Percentiles rank a stretch among this genome's conserved stretches.
Conservation (phyloP, 1,284 basidiomycete genomes). For the Microbotryum scabiosae region DNA sequence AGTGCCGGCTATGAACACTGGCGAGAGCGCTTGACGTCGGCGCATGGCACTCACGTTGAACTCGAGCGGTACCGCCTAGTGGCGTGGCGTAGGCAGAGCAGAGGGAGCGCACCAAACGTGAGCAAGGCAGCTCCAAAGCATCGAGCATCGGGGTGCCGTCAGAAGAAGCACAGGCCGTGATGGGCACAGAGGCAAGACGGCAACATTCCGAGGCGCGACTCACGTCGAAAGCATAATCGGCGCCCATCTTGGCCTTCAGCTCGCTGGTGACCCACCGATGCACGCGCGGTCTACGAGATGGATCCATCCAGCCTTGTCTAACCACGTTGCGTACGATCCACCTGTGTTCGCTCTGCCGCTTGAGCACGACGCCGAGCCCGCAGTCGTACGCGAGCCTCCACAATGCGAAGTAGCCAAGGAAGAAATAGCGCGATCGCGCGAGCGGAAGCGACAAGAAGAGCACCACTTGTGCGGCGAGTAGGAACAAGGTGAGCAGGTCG, state of each 20-base stretch:
- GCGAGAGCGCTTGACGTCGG: conserved; percentile 7
- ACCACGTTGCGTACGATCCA: conserved; percentile 83
- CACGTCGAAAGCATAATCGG: conserved; percentile 84
- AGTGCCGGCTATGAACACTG: conserved; percentile 21
- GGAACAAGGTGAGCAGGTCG: conserved; percentile 72
- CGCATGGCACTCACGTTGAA: conserved; percentile 51
- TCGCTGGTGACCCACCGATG: conserved; percentile 76
- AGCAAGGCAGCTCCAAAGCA: too few relatives aligned
- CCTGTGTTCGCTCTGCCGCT: conserved; percentile 83
- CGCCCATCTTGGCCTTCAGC: conserved; percentile 85
- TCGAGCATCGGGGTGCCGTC: neutral
- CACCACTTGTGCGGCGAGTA: conserved; percentile 67
- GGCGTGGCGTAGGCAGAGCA: neutral
- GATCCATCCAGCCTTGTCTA: conserved; percentile 77
- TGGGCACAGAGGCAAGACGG: neutral
- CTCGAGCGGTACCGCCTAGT: conserved; percentile 46
- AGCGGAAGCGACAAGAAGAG: conserved; percentile 59
- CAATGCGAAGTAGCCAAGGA: conserved; percentile 79
- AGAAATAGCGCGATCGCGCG: conserved; percentile 54
- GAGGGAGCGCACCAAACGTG: conserved; percentile 39
- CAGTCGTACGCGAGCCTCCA: conserved; percentile 89
- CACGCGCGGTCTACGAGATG: conserved; percentile 49
- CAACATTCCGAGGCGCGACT: conserved; percentile 33
- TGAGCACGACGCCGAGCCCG: conserved; percentile 87
- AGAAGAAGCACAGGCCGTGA: too few relatives aligned